Evolutionary conservation across 2,329 filamentous ascomycete species (phyloP).

Genomic region (Ilyonectria destructans): DNA sequence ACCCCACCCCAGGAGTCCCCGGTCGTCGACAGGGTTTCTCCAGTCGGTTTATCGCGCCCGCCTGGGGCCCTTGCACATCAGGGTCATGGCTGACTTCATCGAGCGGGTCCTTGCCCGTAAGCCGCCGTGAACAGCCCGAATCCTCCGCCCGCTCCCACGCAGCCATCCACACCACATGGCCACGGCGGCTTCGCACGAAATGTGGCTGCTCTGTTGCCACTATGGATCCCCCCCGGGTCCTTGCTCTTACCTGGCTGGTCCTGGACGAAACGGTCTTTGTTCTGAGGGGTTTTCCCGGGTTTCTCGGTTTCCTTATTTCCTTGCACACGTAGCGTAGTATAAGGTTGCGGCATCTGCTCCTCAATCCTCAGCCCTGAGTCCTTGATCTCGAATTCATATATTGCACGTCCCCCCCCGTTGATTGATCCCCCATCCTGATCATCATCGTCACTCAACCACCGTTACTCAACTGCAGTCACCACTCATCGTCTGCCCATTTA

Average conservation of each 20-base stretch:
- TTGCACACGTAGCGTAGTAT: constrained; percentile 11
- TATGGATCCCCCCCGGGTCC: constrained; percentile 24
- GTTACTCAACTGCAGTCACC: not conserved
- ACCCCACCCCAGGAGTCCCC: not conserved
- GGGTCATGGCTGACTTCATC: constrained; percentile 44
- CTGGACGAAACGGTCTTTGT: constrained; percentile 44
- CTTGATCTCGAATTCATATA: constrained; percentile 20
- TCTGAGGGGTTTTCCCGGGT: constrained; percentile 49
- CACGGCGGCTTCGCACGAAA: constrained; percentile 23
- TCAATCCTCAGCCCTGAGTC: not conserved
- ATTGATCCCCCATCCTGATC: not conserved
- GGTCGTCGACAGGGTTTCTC: constrained; percentile 43
- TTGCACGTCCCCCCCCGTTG: constrained; percentile 12
- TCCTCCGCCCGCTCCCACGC: constrained; percentile 42
- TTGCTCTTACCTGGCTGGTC: constrained; percentile 37
- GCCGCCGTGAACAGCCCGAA: constrained; percentile 39
- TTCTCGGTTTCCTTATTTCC: constrained; percentile 22
- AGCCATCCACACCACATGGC: constrained; percentile 28
- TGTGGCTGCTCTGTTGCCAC: constrained; percentile 34
- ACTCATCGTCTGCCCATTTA: not conserved
- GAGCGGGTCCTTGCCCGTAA: constrained; percentile 42
- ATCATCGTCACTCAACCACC: not conserved
- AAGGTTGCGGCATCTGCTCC: constrained; percentile 24
- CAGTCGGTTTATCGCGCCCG: constrained; percentile 37
- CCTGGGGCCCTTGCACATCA: constrained; percentile 15